Evolutionary conservation across 345 rosid genomes (phyloP).

Genomic region (Eucalyptus tenuipes): DNA sequence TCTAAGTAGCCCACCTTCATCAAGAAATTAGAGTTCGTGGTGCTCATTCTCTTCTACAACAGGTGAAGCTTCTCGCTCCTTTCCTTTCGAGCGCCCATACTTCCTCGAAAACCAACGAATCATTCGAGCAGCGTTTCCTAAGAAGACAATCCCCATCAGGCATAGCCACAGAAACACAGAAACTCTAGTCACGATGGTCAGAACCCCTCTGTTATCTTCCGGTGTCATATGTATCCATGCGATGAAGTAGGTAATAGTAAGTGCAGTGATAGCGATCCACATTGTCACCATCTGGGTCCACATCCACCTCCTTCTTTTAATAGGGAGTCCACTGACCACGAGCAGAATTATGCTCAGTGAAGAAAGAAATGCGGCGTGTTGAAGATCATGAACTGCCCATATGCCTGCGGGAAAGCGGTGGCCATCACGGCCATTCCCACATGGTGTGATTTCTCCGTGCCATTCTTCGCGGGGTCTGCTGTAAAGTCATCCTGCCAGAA

Average conservation of each 20-base stretch:
- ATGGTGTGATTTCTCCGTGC: not conserved
- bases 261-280: slow-evolving; percentile 14
- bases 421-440: slow-evolving; percentile 11
- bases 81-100: not conserved
- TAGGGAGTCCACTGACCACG: slow-evolving; percentile 14
- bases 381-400: not conserved
- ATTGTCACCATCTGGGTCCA: slow-evolving; percentile 12
- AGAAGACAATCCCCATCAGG: not conserved
- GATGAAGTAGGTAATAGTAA: not conserved
- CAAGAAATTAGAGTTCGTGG: not conserved
- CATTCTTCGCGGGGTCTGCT: not conserved
- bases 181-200: not conserved
- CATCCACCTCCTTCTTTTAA: slow-evolving; percentile 5
- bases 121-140: not conserved
- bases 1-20: not conserved
- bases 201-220: not conserved
- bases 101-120: not conserved
- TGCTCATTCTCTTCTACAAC: not conserved
- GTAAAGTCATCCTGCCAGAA: slow-evolving; percentile 5
- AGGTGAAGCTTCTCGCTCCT: not conserved
- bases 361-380: slow-evolving; percentile 5
- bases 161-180: not conserved
- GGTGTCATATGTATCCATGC: not conserved
- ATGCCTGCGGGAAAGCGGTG: not conserved
- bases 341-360: slow-evolving; percentile 18